Percentiles rank a stretch among this genome's conserved stretches.
Evolutionary conservation across 768 basidiomycete genomes (phyloP).

Genomic region (Mycena galopus): DNA sequence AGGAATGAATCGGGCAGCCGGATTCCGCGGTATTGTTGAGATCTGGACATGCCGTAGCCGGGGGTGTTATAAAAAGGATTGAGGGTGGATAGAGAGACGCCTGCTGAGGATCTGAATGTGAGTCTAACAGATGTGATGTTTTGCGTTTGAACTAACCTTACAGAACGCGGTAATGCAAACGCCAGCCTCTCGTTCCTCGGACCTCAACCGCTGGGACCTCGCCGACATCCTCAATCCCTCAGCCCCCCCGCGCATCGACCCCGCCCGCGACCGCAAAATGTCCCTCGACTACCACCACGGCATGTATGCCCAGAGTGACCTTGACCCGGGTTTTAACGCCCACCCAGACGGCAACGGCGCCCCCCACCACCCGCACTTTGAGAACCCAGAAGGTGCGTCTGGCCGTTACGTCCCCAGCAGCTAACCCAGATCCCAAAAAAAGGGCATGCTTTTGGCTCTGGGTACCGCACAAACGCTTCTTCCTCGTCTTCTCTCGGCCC

Average conservation of each 20-base stretch:
- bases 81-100: too few species aligned
- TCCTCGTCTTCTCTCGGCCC: conserved; percentile 78
- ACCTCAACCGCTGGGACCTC: conserved; percentile 50
- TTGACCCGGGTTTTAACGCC: conserved; percentile 66
- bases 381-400: conserved; percentile 60
- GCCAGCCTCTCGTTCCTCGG: conserved; percentile 13
- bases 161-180: too few species aligned
- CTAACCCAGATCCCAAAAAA: too few species aligned
- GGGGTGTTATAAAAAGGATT: conserved; percentile 26
- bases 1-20: neutral
- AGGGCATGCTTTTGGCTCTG: conserved; percentile 37
- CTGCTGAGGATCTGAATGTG: too few species aligned
- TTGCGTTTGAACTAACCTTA: too few species aligned
- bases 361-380: conserved; percentile 57
- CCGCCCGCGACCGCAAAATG: conserved; percentile 56
- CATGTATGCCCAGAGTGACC: conserved; percentile 68
- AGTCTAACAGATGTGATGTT: too few species aligned
- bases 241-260: conserved; percentile 25
- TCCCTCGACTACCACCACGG: conserved; percentile 70
- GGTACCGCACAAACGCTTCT: conserved; percentile 80
- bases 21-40: conserved; percentile 29
- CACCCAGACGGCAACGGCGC: conserved; percentile 55
- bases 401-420: neutral
- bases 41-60: conserved; percentile 27
- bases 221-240: conserved; percentile 61